phyloP scores from a whole-genome alignment of 352 stramenopile species.

The Globisporangium paroecandrum region DNA sequence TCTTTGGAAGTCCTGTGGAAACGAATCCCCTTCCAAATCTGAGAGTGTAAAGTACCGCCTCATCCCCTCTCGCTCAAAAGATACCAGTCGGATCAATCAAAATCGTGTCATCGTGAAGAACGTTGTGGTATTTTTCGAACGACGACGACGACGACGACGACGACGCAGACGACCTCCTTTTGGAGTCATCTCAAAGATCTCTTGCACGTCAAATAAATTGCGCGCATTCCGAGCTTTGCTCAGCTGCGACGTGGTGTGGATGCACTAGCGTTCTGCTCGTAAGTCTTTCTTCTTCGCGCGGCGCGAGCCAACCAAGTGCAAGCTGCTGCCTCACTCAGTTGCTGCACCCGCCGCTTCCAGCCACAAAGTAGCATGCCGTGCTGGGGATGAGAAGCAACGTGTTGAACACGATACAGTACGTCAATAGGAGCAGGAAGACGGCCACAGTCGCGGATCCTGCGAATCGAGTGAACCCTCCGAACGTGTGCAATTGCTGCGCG shows the following conservation, averaged over 20 bases:
- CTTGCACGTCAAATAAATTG: background rate
- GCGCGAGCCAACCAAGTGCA: background rate
- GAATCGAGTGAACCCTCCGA: constrained; percentile 45
- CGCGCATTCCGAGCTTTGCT: background rate
- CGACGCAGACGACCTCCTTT: background rate
- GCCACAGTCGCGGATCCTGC: constrained; percentile 30
- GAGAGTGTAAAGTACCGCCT: background rate
- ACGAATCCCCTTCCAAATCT: background rate
- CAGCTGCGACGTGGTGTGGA: background rate
- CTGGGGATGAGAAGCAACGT: constrained; percentile 35
- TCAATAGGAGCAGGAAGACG: constrained; percentile 37
- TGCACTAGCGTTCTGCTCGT: background rate
- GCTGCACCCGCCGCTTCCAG: background rate
- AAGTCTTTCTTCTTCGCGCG: background rate
- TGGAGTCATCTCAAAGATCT: background rate
- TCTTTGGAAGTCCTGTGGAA: background rate
- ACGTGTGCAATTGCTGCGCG: constrained; percentile 36
- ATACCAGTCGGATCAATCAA: background rate
- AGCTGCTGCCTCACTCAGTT: background rate
- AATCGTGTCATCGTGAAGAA: background rate
- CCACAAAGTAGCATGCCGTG: constrained; percentile 7
- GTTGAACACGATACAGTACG: constrained; percentile 50
- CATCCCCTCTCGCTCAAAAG: background rate
- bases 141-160: background rate
- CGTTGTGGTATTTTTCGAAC: background rate